These are phyloP conservation scores for Neofusicoccum laricinum DNA, from an alignment of 2,329 filamentous ascomycete species.

Conservation along the genomic window DNA sequence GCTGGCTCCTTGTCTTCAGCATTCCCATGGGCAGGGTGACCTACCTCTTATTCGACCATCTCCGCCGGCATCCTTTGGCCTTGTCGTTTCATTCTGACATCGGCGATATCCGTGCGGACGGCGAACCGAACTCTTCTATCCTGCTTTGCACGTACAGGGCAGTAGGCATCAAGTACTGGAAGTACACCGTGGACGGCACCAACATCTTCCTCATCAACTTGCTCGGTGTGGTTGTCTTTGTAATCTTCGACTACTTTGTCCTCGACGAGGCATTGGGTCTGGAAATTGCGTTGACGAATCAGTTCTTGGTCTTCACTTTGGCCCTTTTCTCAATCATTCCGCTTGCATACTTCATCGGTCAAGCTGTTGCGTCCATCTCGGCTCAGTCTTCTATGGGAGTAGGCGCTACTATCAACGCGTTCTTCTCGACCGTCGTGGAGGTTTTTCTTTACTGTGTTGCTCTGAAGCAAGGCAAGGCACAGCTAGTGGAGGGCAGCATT, in stretches of 20 bases:
- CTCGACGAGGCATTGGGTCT: slow-evolving; percentile 67
- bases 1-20: slow-evolving; percentile 96
- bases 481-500: slow-evolving; percentile 92
- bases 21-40: slow-evolving; percentile 99
- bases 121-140: slow-evolving; percentile 76
- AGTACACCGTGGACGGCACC: slow-evolving; percentile 96
- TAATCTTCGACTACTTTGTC: slow-evolving; percentile 88
- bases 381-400: slow-evolving; percentile 98
- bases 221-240: slow-evolving; percentile 87
- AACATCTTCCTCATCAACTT: slow-evolving; percentile 99
- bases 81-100: slow-evolving; percentile 89
- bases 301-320: slow-evolving; percentile 80
- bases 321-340: slow-evolving; percentile 91
- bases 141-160: slow-evolving; percentile 95
- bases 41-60: slow-evolving; percentile 82
- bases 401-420: slow-evolving; percentile 94
- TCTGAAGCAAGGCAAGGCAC: slow-evolving; percentile 84
- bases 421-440: slow-evolving; percentile 96
- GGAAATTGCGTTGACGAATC: slow-evolving; percentile 71
- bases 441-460: slow-evolving; percentile 97
- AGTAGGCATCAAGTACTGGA: slow-evolving; percentile 95
- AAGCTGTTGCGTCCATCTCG: slow-evolving; percentile 96
- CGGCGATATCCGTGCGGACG: slow-evolving; percentile 67
- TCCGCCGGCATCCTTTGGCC: slow-evolving; percentile 87
- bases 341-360: slow-evolving; percentile 95